Evolutionary conservation across 2,329 filamentous ascomycete species (phyloP).

Genomic region (Aspergillus candidus): DNA sequence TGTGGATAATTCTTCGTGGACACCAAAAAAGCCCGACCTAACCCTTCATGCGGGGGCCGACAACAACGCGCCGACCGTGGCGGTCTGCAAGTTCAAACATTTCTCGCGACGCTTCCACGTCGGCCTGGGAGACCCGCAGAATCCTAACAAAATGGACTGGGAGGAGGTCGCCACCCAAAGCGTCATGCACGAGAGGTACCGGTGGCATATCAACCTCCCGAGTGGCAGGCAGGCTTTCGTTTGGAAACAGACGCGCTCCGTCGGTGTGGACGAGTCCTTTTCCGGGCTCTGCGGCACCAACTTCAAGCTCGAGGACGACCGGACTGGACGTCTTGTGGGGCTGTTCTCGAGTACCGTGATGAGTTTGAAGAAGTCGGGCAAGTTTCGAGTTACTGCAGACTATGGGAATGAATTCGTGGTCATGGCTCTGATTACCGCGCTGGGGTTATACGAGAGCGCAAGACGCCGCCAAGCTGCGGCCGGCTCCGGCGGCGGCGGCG

Average conservation of each 20-base stretch:
- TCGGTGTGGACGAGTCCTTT: slow-evolving; percentile 22
- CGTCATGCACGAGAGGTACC: slow-evolving; percentile 20
- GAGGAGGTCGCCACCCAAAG: slow-evolving; percentile 25
- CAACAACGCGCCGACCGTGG: slow-evolving; percentile 22
- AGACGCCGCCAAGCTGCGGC: slow-evolving; percentile 12
- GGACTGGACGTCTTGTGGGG: slow-evolving; percentile 22
- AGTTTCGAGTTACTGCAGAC: slow-evolving; percentile 23
- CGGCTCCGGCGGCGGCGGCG: slow-evolving; percentile 11
- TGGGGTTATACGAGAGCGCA: slow-evolving; percentile 22
- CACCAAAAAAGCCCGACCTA: slow-evolving; percentile 29
- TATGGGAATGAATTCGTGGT: slow-evolving; percentile 25
- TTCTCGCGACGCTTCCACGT: slow-evolving; percentile 29
- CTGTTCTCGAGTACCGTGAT: slow-evolving; percentile 26
- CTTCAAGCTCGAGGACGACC: slow-evolving; percentile 31
- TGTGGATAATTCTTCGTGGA: slow-evolving; percentile 25
- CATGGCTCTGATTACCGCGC: slow-evolving; percentile 24
- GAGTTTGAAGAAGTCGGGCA: slow-evolving; percentile 26
- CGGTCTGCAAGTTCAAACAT: slow-evolving; percentile 27
- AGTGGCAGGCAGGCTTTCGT: slow-evolving; percentile 20
- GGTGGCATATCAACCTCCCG: slow-evolving; percentile 21
- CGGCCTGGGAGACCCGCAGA: slow-evolving; percentile 26
- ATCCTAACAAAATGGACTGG: slow-evolving; percentile 21
- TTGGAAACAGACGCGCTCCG: slow-evolving; percentile 29
- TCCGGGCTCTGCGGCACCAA: slow-evolving; percentile 19
- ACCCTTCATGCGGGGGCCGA: slow-evolving; percentile 27